Percentiles rank a stretch among this genome's conserved stretches.
These are phyloP conservation scores for Akanthomyces uredinophilus DNA, from an alignment of 2,329 filamentous ascomycete species.

Conservation along the genomic window DNA sequence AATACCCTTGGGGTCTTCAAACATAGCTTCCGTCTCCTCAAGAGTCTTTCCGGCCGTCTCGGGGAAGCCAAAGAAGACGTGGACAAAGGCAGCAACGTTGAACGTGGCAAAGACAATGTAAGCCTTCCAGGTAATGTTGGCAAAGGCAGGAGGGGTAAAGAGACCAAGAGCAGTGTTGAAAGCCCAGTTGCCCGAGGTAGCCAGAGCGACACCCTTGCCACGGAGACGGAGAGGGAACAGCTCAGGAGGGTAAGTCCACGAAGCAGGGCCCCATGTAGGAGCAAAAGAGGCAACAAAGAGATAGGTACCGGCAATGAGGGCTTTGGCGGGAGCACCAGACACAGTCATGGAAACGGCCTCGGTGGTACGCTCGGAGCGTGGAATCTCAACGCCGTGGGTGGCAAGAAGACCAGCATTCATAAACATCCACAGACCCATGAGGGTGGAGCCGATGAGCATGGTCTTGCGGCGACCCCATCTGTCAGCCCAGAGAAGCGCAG, in stretches of 20 bases:
- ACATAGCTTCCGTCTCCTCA: constrained; percentile 48
- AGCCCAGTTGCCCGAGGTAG: constrained; percentile 34
- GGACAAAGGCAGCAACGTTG: constrained; percentile 44
- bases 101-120: constrained; percentile 50
- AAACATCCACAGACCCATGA: constrained; percentile 59
- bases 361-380: constrained; percentile 42
- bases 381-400: constrained; percentile 36
- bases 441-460: constrained; percentile 58
- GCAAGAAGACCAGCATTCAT: constrained; percentile 50
- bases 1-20: constrained; percentile 34
- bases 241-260: constrained; percentile 39
- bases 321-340: constrained; percentile 44
- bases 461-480: constrained; percentile 68
- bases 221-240: constrained; percentile 34
- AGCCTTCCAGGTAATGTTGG: constrained; percentile 43
- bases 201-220: constrained; percentile 33
- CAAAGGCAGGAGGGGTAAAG: constrained; percentile 34
- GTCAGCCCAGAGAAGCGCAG: constrained; percentile 70
- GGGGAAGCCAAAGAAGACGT: constrained; percentile 51
- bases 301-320: constrained; percentile 63
- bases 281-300: constrained; percentile 51
- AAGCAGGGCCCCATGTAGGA: constrained; percentile 45
- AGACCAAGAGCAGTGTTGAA: constrained; percentile 38
- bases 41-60: constrained; percentile 52
- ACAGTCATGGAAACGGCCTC: constrained; percentile 43